phyloP scores from a whole-genome alignment of 2,329 filamentous ascomycete genomes.

The Eutypella sp. region DNA sequence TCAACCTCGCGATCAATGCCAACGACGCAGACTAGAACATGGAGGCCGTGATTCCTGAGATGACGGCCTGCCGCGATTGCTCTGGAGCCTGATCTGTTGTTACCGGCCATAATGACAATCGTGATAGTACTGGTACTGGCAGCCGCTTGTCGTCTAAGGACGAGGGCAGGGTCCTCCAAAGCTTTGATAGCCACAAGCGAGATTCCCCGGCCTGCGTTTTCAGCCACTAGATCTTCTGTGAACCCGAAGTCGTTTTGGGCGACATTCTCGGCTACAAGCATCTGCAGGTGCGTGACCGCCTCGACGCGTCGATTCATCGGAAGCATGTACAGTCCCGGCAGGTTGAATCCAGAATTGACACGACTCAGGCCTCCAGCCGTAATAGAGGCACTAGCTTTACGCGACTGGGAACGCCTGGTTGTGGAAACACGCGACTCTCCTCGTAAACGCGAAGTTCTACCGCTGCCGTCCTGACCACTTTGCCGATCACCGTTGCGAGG shows the following conservation, averaged over 20 bases:
- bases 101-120: conserved; percentile 82
- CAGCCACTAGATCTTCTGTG: conserved; percentile 83
- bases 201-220: conserved; percentile 85
- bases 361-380: conserved; percentile 37
- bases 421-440: conserved; percentile 48
- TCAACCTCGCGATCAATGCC: conserved; percentile 80
- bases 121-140: conserved; percentile 30
- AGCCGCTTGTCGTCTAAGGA: conserved; percentile 38
- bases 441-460: conserved; percentile 44
- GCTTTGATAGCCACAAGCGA: conserved; percentile 75
- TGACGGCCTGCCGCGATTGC: conserved; percentile 84
- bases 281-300: conserved; percentile 69
- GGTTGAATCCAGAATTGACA: conserved; percentile 40
- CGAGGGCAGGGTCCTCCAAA: conserved; percentile 58
- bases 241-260: conserved; percentile 83
- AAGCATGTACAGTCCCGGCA: conserved; percentile 46
- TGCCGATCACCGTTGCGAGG: conserved; percentile 40
- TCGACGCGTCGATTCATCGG: conserved; percentile 55
- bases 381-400: conserved; percentile 46
- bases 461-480: conserved; percentile 47
- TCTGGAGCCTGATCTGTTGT: conserved; percentile 82
- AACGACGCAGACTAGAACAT: conserved; percentile 77
- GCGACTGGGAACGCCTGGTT: conserved; percentile 48
- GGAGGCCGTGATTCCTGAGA: conserved; percentile 74
- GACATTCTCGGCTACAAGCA: conserved; percentile 89